Base-by-base conservation (phyloP, 169 alveolate genomes). In the Neospora caninum region DNA sequence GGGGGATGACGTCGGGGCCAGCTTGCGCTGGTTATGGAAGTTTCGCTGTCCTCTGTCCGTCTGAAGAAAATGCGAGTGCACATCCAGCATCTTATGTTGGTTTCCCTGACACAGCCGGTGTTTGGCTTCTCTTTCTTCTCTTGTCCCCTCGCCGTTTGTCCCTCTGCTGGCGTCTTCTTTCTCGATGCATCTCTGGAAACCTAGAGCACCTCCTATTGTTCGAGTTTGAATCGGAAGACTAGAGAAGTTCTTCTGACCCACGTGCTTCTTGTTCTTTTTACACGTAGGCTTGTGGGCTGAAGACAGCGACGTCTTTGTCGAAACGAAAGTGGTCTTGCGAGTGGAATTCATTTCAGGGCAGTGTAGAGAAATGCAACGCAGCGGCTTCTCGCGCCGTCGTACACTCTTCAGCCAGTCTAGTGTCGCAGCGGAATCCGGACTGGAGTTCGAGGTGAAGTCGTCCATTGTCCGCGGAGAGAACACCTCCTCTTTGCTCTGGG, bases 341-440 rank as follows among this genome's bases (percentile, higher is more conserved):
- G 73, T 1, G 7, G 73, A 64, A 64, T 7, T 22, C 31, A 22
- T 64, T 64, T 64, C 73, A 13, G 73, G 73, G n/a, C 25, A 64
- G 73, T 16, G 7, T 1, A 64, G 73, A 1, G 73, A 64, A 64
- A 1, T 64, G 34, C 73, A 27, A 6, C 20, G 73, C 73, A 64
- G 73, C 22, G 86, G 4, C 39, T 78, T 43, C 86, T n/a, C n/a
- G 4, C 86, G 49, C 9, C 86, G 86, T n/a, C 86, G 39, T 0
- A 78, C 86, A n/a, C 86, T 78, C 45, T 1, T 43, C 20, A 78
- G 22, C 86, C 86, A 78, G 49, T 78, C 86, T 25, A 78, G 45
- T 1, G 86, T 43, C 45, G 86, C 9, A 16, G 86, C 10, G 20
- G 86, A 43, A 1, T 78, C 86, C 4, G 86, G 86, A 78, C 86